Evolutionary conservation across 2,329 filamentous ascomycete genomes (phyloP).

Genomic region (Arthroderma uncinatum): DNA sequence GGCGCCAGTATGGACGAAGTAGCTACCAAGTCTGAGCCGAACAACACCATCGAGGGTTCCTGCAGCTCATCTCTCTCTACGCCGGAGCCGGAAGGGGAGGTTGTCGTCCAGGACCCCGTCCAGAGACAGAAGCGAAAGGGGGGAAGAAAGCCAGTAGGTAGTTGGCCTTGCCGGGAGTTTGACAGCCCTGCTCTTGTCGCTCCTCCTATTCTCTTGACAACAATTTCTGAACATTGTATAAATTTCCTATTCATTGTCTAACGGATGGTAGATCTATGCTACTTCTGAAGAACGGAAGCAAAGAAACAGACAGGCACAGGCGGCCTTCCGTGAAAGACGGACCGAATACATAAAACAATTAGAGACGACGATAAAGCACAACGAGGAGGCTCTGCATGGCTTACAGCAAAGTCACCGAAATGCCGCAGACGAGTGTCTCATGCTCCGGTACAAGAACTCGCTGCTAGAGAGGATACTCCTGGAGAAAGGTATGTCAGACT

Average conservation of each 20-base stretch:
- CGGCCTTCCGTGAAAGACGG: slow-evolving; percentile 87
- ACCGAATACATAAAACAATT: slow-evolving; percentile 99
- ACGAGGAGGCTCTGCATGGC: slow-evolving; percentile 86
- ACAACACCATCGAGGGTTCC: slow-evolving; percentile 28
- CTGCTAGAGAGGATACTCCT: slow-evolving; percentile 87
- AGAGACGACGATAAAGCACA: slow-evolving; percentile 91
- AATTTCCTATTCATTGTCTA: background rate
- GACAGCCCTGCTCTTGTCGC: slow-evolving; percentile 14
- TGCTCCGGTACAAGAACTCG: slow-evolving; percentile 98
- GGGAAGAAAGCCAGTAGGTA: slow-evolving; percentile 83
- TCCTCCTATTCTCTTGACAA: slow-evolving; percentile 11
- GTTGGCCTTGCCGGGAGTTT: background rate
- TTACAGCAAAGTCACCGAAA: slow-evolving; percentile 88
- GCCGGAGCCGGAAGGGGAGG: slow-evolving; percentile 35
- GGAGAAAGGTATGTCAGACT: slow-evolving; percentile 62
- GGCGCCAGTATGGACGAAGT: slow-evolving; percentile 30
- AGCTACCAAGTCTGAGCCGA: slow-evolving; percentile 34
- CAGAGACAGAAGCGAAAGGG: slow-evolving; percentile 81
- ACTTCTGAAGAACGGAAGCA: slow-evolving; percentile 98
- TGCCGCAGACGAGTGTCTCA: slow-evolving; percentile 91
- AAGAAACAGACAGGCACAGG: slow-evolving; percentile 91
- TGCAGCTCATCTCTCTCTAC: slow-evolving; percentile 38
- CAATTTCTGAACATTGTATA: slow-evolving; percentile 7
- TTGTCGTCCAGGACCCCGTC: slow-evolving; percentile 32
- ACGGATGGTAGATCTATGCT: slow-evolving; percentile 67